A percentile compares a stretch with the other conserved stretches of the same genome.
Conservation (phyloP, 345 rosid species). For the Bretschneidera sinensis region DNA sequence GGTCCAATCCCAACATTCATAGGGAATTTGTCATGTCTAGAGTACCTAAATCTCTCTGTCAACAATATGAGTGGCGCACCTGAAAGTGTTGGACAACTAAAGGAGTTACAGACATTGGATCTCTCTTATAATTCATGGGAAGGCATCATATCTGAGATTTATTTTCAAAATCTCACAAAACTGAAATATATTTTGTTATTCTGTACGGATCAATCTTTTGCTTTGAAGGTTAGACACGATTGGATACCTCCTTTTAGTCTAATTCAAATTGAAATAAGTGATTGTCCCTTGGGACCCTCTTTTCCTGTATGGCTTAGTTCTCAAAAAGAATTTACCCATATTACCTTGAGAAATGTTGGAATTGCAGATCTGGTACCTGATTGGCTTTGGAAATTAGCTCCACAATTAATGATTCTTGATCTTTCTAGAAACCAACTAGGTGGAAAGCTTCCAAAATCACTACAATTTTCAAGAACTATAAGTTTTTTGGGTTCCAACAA, state of each 20-base stretch:
- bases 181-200: background rate
- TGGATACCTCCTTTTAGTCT: constrained; percentile 37
- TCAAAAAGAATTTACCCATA: constrained; percentile 14
- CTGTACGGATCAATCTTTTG: constrained; percentile 16
- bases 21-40: constrained; percentile 20
- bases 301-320: constrained; percentile 36
- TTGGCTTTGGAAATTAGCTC: constrained; percentile 29
- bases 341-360: constrained; percentile 17
- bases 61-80: constrained; percentile 31
- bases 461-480: too few relatives aligned
- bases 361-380: constrained; percentile 23
- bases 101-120: constrained; percentile 13
- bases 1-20: constrained; percentile 29
- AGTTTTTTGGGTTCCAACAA: too few relatives aligned
- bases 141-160: constrained; percentile 26
- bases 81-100: constrained; percentile 22
- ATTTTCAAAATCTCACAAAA: constrained; percentile 22
- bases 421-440: constrained; percentile 11
- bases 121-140: constrained; percentile 21
- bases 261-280: constrained; percentile 15
- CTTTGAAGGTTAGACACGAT: constrained; percentile 23
- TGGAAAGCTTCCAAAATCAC: constrained; percentile 13
- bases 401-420: constrained; percentile 3
- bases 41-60: constrained; percentile 9
- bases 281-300: constrained; percentile 26